Base-by-base conservation (phyloP, 352 stramenopile species). In the Globisporangium radiosum region DNA sequence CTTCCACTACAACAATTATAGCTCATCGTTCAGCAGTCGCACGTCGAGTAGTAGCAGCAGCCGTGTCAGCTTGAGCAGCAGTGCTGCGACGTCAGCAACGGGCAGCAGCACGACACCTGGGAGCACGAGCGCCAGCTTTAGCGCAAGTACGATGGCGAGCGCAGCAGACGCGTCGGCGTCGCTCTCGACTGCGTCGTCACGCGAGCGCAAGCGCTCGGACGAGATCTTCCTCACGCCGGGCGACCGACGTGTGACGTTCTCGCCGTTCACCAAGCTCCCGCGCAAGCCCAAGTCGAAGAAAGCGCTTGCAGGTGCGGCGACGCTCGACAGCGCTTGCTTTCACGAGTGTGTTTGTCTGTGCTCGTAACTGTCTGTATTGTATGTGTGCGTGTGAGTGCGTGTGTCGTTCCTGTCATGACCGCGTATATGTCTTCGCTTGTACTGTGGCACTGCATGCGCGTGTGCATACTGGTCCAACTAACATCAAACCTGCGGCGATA, bases 161-260 rank as follows among this genome's bases (percentile, higher is more conserved):
- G 58, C 59, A 7, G 39, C 17, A 6, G 60, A 65, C 37, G 13
- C 47, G 7, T 19, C 54, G 60, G 1, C 42, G 13, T 45, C 43
- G 39, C 10, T 57, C n/a, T 66, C 66, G 15, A 43, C 39, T 5
- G 42, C 56, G 15, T 62, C 63, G 25, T 54, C 50, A 36, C 52
- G 52, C 8, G 57, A 70, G 39, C 57, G 60, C 47, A 72, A 72
- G 47, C 64, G 55, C 43, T 59, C 47, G 13, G 64, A 70, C 44
- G 61, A 67, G 47, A 66, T 66, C 43, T 65, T 84, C n/a, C 45
- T 64, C n/a, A 57, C 71, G 14, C 63, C 58, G 0, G 66, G 62
- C 10, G 62, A 59, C 43, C 76, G 82, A 36, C 78, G 70, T 47
- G 82, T 92, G 52, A 88, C 73, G 37, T 92, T 92, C 63, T 92